Evolutionary conservation across 225 moss, liverwort and hornwort species (phyloP), one percentile per base, ranked within the genome.

Genomic region (Neckera pumila): DNA sequence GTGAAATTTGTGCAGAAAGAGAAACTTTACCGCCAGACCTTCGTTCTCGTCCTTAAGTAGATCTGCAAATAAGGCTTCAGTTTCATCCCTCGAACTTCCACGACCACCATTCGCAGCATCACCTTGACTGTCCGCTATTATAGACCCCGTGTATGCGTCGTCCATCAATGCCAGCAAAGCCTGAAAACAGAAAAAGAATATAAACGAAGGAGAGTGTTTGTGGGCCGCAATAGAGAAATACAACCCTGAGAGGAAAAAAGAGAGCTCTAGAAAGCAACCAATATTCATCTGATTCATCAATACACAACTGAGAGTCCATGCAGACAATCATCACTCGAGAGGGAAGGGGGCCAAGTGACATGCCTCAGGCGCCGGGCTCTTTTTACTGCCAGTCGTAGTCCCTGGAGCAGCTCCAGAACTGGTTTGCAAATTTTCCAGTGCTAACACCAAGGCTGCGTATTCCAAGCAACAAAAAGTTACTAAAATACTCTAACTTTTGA

Each of bases 21-120:
- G 42, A 9, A 51, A 82, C 34, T 92, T 33, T 90, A 97, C 98
- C 90, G 97, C 95, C 21, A 99, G 88, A 88, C 98, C 97, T 66
- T 97, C 98, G 82, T 96, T 99, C 90, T 97, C 97, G 79, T 99
- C 97, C 92, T 96, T 99, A 4, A 99, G 84, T 12, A 99, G 92
- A 84, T 97, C 96, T 76, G 96, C 91, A 82, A 97, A 99, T 36
- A 99, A 90, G 58, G 98, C 95, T 90, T 96, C 94, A 7, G 94
- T 93, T 92, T 96, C 97, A 76, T 96, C 93, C 88, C 90, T 89
- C 56, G 95, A 92, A 91, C 90, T 90, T 74, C 93, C 90, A 72
- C 91, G 95, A 84, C 95, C 97, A 86, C 95, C 96, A 90, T 91
- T 94, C 14, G 95, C 95, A 90, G 94, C 91, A 80, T 97, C 96